Base-by-base conservation (phyloP, 495 filamentous ascomycete species). In the Aspergillus diversus region DNA sequence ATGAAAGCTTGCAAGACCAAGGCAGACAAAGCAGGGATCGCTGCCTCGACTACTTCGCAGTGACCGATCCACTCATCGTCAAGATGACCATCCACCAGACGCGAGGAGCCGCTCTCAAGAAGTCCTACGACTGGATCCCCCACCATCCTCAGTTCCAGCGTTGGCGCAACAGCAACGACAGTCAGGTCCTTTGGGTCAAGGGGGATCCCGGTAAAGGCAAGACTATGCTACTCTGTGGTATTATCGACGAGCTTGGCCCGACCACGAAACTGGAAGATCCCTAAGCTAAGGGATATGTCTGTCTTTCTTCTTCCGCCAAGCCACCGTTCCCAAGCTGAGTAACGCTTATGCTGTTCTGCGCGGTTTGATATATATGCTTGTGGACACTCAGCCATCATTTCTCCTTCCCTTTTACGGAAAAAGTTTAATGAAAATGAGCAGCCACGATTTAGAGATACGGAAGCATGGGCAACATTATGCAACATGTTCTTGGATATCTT, bases 221-320 rank as follows among this genome's bases (percentile, higher is more conserved):
- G 66, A 71, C 60, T 59, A 75, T 79, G 55, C 66, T 81, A 6
- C 52, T 82, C n/a, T 72, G 66, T 57, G 75, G 73, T 6, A 74
- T 79, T 42, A 72, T 77, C 46, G 50, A 77, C 42, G 66, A 78
- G 15, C n/a, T 48, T 48, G 43, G 16, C 11, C 43, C 43, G 11
- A 13, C 5, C 11, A 5, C 7, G n/a, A n/a, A n/a, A n/a, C n/a
- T n/a, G n/a, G n/a, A n/a, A n/a, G n/a, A n/a, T n/a, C n/a, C 5
- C 11, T 5, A 5, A n/a, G 16, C 5, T 17, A 17, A 48, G 7
- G 11, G 7, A 17, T 5, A 15, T 17, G 37, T 59, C 75, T 70
- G n/a, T n/a, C 72, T 8, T 81, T 72, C 69, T 84, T 83, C 71
- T 79, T 84, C 61, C 82, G 78, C 59, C 77, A 81, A 65, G 70